Percentiles rank a stretch among this genome's conserved stretches.
phyloP scores from a whole-genome alignment of 441 rosid genomes.

The Gossypium gossypioides region DNA sequence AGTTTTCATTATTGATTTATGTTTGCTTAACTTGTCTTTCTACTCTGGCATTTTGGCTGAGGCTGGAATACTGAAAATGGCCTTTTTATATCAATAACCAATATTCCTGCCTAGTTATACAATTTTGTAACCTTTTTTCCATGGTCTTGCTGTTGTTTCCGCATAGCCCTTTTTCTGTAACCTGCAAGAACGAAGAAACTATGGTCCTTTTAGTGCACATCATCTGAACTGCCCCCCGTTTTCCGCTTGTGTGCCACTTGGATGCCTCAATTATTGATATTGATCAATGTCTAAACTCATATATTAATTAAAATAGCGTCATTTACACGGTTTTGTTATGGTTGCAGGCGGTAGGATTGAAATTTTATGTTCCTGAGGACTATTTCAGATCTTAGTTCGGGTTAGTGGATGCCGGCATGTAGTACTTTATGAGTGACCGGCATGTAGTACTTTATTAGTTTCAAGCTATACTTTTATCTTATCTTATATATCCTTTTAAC shows the following conservation, averaged over 20 bases:
- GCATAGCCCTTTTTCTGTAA: background rate
- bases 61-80: background rate
- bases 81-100: background rate
- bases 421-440: background rate
- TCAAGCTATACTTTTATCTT: background rate
- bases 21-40: background rate
- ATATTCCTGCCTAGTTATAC: background rate
- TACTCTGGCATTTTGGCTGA: background rate
- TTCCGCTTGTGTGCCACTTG: background rate
- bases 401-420: background rate
- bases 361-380: conserved; percentile 73
- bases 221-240: background rate
- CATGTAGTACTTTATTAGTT: background rate
- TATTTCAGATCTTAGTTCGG: conserved; percentile 29
- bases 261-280: background rate
- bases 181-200: background rate
- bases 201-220: background rate
- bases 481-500: background rate
- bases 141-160: background rate
- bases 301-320: background rate
- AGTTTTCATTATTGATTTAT: background rate
- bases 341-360: conserved; percentile 67
- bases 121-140: background rate
- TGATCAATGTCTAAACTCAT: background rate
- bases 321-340: conserved; percentile 5